Evolutionary conservation across 306 rosid species (phyloP).

Genomic region (Ochetophila trinervis): DNA sequence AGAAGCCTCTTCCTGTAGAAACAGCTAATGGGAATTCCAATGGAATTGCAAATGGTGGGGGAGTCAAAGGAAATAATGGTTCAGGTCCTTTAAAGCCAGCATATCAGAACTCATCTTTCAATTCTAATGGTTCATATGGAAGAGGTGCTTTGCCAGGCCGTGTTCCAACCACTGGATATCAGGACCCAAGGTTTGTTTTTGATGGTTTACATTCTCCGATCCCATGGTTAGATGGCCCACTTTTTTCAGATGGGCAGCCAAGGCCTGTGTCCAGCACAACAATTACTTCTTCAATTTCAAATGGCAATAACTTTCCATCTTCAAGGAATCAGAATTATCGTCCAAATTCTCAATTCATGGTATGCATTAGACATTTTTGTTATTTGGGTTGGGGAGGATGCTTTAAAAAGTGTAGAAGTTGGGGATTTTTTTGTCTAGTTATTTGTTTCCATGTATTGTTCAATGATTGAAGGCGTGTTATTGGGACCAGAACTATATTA

Average conservation of each 20-base stretch:
- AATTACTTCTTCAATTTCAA: constrained; percentile 48
- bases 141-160: constrained; percentile 56
- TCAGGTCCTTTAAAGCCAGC: constrained; percentile 36
- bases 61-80: constrained; percentile 51
- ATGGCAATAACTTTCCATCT: constrained; percentile 43
- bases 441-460: neutral
- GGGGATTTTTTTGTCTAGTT: no score
- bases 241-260: constrained; percentile 85
- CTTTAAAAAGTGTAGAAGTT: no score
- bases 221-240: constrained; percentile 67
- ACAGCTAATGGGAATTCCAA: constrained; percentile 60
- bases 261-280: constrained; percentile 58
- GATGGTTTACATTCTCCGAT: constrained; percentile 56
- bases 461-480: neutral
- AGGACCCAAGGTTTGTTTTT: constrained; percentile 75
- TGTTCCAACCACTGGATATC: constrained; percentile 69
- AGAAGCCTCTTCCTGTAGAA: constrained; percentile 64
- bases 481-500: neutral
- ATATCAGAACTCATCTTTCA: constrained; percentile 35
- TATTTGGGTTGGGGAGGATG: neutral
- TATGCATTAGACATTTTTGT: constrained; percentile 11
- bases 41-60: constrained; percentile 45
- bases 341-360: constrained; percentile 77
- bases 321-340: constrained; percentile 73
- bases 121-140: constrained; percentile 45